phyloP scores from a whole-genome alignment of 306 rosid genomes.

The Fagus sylvatica region DNA sequence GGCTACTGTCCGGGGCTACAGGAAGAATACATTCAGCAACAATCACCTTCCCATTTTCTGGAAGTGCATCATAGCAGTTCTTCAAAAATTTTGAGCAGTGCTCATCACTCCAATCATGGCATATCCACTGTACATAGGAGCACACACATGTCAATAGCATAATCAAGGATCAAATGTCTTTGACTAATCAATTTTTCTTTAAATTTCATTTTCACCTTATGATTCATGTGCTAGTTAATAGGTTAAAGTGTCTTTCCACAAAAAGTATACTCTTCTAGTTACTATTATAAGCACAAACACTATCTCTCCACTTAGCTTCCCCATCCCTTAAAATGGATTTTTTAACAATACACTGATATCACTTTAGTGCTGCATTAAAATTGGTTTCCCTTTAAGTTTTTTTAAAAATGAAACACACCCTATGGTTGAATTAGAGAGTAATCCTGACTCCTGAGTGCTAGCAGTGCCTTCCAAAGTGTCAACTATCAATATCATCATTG shows the following conservation, averaged over 20 bases:
- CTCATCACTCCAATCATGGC: conserved; percentile 95
- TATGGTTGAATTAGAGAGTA: not conserved
- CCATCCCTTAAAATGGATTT: not conserved
- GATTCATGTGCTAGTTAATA: not conserved
- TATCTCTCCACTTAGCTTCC: not conserved
- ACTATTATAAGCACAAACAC: too few species aligned
- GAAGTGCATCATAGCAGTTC: conserved; percentile 78
- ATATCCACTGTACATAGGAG: conserved; percentile 57
- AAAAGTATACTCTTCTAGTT: not conserved
- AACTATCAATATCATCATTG: not conserved
- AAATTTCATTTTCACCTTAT: not conserved
- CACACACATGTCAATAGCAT: conserved; percentile 11
- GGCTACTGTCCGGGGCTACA: conserved; percentile 73
- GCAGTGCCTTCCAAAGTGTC: not conserved
- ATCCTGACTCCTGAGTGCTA: not conserved
- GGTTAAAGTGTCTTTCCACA: not conserved
- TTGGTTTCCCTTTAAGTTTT: not conserved
- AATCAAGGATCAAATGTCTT: not conserved
- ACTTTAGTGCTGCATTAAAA: not conserved
- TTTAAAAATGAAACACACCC: not conserved
- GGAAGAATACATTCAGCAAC: conserved; percentile 92
- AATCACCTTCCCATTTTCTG: conserved; percentile 82
- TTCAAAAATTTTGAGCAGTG: conserved; percentile 79
- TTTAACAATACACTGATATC: not conserved
- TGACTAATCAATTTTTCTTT: not conserved